A percentile compares a stretch with the other conserved stretches of the same genome.
Evolutionary conservation across 2,329 filamentous ascomycete species (phyloP).

Genomic region (Neonectria faginata): DNA sequence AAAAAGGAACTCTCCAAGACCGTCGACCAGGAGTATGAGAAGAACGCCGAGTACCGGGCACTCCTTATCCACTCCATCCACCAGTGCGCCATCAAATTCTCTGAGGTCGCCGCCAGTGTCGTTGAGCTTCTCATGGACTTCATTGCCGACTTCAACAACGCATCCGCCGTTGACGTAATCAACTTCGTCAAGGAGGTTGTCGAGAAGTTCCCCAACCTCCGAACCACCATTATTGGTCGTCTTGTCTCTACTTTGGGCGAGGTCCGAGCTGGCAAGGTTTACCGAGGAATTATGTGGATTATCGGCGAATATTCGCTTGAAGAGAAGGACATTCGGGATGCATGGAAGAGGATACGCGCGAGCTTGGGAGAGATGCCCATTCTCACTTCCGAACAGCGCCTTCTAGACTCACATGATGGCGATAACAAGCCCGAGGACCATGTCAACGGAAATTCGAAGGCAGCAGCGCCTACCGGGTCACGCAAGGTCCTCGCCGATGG

Average conservation of each 20-base stretch:
- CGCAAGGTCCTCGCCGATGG: conserved; percentile 94
- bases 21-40: conserved; percentile 98
- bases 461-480: conserved; percentile 82
- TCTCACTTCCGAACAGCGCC: conserved; percentile 89
- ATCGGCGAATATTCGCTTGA: conserved; percentile 97
- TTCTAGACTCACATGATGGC: conserved; percentile 86
- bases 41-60: conserved; percentile 95
- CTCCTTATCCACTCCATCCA: conserved; percentile 97
- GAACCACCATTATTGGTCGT: conserved; percentile 86
- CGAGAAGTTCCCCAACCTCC: conserved; percentile 93
- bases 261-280: conserved; percentile 96
- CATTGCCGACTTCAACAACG: conserved; percentile 97
- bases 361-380: conserved; percentile 98
- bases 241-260: conserved; percentile 91
- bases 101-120: conserved; percentile 95
- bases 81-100: conserved; percentile 98
- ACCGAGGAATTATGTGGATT: conserved; percentile 96
- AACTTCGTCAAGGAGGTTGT: conserved; percentile 99
- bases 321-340: conserved; percentile 92
- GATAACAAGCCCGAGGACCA: conserved; percentile 74
- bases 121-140: conserved; percentile 99
- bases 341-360: conserved; percentile 94
- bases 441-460: conserved; percentile 83
- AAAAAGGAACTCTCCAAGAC: conserved; percentile 99
- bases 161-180: conserved; percentile 96